Conservation (phyloP, 805 yeast species). For the Nakazawaea siamensis region DNA sequence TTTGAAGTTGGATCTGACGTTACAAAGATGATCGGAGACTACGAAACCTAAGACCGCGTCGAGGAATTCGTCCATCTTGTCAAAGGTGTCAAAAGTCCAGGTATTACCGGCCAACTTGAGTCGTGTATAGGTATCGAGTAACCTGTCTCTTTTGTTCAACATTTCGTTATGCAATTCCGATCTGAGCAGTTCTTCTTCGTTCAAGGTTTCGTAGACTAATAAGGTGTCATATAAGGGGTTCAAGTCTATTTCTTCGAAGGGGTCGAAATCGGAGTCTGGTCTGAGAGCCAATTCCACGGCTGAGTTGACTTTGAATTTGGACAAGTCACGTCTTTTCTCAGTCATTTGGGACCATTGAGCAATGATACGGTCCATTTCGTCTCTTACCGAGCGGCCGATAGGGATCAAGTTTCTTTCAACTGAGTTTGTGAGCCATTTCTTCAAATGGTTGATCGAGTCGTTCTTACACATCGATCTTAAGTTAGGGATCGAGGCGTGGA, state of each 20-base stretch:
- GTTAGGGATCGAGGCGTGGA: constrained; percentile 69
- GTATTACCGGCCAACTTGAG: not conserved
- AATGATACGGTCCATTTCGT: constrained; percentile 47
- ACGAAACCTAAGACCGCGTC: constrained; percentile 67
- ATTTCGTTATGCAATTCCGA: constrained; percentile 65
- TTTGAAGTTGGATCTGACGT: constrained; percentile 53
- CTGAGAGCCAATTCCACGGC: constrained; percentile 78
- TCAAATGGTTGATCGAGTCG: constrained; percentile 59
- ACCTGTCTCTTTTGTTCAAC: constrained; percentile 57
- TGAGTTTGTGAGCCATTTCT: constrained; percentile 54
- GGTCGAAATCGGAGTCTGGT: constrained; percentile 37
- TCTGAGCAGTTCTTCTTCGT: constrained; percentile 52
- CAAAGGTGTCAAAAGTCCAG: constrained; percentile 24
- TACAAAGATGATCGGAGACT: constrained; percentile 63
- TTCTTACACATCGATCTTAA: constrained; percentile 65
- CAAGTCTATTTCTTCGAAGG: constrained; percentile 47
- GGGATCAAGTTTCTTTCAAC: constrained; percentile 51
- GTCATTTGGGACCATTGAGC: constrained; percentile 49
- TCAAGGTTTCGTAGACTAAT: constrained; percentile 70
- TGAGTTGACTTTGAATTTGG: constrained; percentile 67
- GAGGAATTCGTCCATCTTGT: constrained; percentile 46
- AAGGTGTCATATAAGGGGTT: constrained; percentile 78
- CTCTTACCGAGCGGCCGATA: constrained; percentile 51
- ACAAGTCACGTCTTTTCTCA: constrained; percentile 32
- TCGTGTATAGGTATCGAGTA: constrained; percentile 35